These are phyloP conservation scores for Chaetomiaceae sp. DNA, from an alignment of 2,329 filamentous ascomycete genomes.

Conservation along the genomic window DNA sequence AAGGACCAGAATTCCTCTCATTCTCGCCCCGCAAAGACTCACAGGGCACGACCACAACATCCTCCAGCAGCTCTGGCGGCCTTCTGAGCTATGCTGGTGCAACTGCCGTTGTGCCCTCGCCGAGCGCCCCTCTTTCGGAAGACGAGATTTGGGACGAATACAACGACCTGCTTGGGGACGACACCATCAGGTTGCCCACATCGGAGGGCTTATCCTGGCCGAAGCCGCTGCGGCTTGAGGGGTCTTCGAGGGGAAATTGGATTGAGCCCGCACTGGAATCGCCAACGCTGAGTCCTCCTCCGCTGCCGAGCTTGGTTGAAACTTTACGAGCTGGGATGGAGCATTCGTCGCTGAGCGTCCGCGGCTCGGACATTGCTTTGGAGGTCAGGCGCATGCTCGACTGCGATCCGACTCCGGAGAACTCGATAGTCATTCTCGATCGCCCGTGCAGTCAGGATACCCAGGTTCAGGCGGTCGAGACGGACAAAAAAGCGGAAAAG, in stretches of 20 bases:
- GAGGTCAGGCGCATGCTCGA: slow-evolving; percentile 47
- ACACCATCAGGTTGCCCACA: slow-evolving; percentile 39
- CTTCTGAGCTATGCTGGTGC: slow-evolving; percentile 56
- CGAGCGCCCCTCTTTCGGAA: slow-evolving; percentile 61
- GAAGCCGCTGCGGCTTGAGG: slow-evolving; percentile 53
- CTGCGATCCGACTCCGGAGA: slow-evolving; percentile 38
- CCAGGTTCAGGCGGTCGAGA: slow-evolving; percentile 30
- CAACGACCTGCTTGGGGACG: slow-evolving; percentile 77
- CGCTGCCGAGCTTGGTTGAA: slow-evolving; percentile 31
- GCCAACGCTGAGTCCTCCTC: slow-evolving; percentile 39
- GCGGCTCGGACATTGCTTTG: slow-evolving; percentile 52
- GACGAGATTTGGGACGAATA: slow-evolving; percentile 96
- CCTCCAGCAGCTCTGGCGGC: slow-evolving; percentile 63
- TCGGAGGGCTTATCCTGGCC: slow-evolving; percentile 50
- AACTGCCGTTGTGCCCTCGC: slow-evolving; percentile 61
- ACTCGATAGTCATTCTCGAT: slow-evolving; percentile 42
- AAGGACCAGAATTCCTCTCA: slow-evolving; percentile 61
- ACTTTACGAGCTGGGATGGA: slow-evolving; percentile 29
- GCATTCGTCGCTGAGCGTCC: slow-evolving; percentile 46
- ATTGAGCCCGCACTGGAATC: slow-evolving; percentile 42
- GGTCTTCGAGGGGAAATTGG: slow-evolving; percentile 38
- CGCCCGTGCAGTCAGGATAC: slow-evolving; percentile 39
- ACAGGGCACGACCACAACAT: slow-evolving; percentile 50
- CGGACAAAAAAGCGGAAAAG: slow-evolving; percentile 23
- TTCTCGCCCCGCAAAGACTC: slow-evolving; percentile 73